Evolutionary conservation across 306 rosid species (phyloP), one percentile per base, ranked within the genome.

Genomic region (Inga leiocalycina): DNA sequence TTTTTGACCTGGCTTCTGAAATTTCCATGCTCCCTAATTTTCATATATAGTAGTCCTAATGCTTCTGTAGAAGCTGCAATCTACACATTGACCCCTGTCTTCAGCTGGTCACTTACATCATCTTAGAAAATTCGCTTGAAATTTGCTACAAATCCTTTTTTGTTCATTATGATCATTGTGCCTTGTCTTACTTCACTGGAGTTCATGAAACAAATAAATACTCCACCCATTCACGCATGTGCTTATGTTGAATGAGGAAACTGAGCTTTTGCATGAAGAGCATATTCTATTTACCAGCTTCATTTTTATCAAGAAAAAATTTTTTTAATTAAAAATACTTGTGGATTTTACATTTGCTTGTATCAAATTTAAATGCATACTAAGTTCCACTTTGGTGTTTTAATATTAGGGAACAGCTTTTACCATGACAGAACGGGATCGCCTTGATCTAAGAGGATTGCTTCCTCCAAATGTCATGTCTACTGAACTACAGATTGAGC

Each of bases 381-480:
- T 80, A 59, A 76, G 72, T 76, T 76, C 49, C 39, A 83, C 84
- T 77, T 73, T 27, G 80, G 17, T 78, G 52, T 80, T 85, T 69
- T 54, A 69, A 80, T 83, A 79, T 78, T 81, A 97, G 99, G 99
- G 99, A 89, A 97, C 98, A 13, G 93, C 98, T 34, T 97, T 97
- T 88, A 84, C 99, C 34, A 91, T 92, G 86, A 97, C 99, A 11
- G 99, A 97, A 79, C 91, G 99, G 44, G 98, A 97, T 64, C 98
- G 99, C 64, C 97, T 97, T 72, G 99, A 97, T 93, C 97, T 97
- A 70, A 91, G 99, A 19, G 99, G 99, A 80, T 90, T 97, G 86
- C 97, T 97, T 76, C 99, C 99, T 65, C 99, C 99, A 14, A 97
- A 92, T 86, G 97, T 97, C 20, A 88, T 94, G 99, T 85, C 99